Evolutionary conservation across 2,329 filamentous ascomycete genomes (phyloP).

Genomic region (Aureobasidium lini): DNA sequence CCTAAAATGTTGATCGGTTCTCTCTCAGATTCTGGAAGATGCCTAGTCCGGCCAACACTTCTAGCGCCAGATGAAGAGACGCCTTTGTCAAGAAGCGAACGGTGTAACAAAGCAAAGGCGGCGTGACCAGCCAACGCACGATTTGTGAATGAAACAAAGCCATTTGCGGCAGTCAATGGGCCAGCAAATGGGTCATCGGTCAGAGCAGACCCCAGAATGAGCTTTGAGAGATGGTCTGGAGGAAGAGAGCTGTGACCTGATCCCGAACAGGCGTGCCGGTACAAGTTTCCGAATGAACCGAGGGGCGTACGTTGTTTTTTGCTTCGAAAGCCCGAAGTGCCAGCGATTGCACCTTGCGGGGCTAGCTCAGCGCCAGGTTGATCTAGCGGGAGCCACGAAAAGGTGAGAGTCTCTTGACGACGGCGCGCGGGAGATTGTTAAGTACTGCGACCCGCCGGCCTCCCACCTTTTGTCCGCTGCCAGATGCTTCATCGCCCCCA

Average conservation of each 20-base stretch:
- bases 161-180: background rate
- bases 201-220: background rate
- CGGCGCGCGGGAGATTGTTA: slow-evolving; percentile 9
- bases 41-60: background rate
- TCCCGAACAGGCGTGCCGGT: slow-evolving; percentile 1
- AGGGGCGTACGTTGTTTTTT: slow-evolving; percentile 8
- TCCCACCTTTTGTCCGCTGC: slow-evolving; percentile 6
- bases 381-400: slow-evolving; percentile 10
- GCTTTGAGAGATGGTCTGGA: background rate
- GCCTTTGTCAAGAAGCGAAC: background rate
- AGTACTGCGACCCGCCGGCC: background rate
- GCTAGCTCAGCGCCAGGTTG: slow-evolving; percentile 10
- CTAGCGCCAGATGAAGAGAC: background rate
- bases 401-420: slow-evolving; percentile 7
- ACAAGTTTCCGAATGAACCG: slow-evolving; percentile 1
- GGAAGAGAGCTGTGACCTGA: background rate
- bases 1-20: slow-evolving; percentile 6
- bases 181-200: slow-evolving; percentile 5
- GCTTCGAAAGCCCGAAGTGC: background rate
- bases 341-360: slow-evolving; percentile 4
- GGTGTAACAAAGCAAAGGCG: background rate
- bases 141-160: background rate
- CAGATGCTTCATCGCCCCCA: background rate
- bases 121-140: slow-evolving; percentile 10
- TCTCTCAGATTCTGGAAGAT: slow-evolving; percentile 9